A percentile compares a stretch with the other conserved stretches of the same genome.
Evolutionary conservation across 805 yeast genomes (phyloP).

Genomic region (Clavispora santaluciae): DNA sequence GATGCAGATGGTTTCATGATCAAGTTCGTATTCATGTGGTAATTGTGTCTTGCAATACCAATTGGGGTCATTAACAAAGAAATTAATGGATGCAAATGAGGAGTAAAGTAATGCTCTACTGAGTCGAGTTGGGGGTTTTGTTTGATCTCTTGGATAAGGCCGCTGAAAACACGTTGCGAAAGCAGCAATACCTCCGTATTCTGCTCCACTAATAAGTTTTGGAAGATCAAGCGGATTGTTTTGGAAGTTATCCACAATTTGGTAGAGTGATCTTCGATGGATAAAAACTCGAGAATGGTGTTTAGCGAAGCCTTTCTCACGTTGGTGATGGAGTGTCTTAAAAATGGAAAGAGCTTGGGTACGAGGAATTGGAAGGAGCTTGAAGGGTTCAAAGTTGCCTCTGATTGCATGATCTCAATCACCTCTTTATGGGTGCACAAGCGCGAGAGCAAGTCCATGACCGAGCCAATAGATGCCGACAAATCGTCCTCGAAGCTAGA

Average conservation of each 20-base stretch:
- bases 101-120: conserved; percentile 49
- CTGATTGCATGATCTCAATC: conserved; percentile 60
- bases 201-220: conserved; percentile 86
- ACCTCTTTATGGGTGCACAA: conserved; percentile 80
- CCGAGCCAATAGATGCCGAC: conserved; percentile 91
- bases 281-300: conserved; percentile 72
- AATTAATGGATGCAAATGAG: conserved; percentile 57
- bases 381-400: conserved; percentile 46
- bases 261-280: conserved; percentile 45
- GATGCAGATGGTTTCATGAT: conserved; percentile 79
- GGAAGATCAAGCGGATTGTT: conserved; percentile 71
- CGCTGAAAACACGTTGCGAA: conserved; percentile 58
- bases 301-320: conserved; percentile 86
- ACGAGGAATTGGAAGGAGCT: conserved; percentile 69
- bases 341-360: conserved; percentile 88
- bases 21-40: conserved; percentile 71
- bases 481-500: conserved; percentile 85
- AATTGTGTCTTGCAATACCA: conserved; percentile 86
- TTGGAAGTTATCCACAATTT: conserved; percentile 76
- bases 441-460: conserved; percentile 88
- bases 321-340: conserved; percentile 88
- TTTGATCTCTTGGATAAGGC: conserved; percentile 45
- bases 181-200: conserved; percentile 64
- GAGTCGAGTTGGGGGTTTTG: conserved; percentile 19
- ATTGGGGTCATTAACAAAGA: conserved; percentile 85